These are phyloP conservation scores for Leccinum broughii DNA, from an alignment of 768 basidiomycete species.

Conservation along the genomic window DNA sequence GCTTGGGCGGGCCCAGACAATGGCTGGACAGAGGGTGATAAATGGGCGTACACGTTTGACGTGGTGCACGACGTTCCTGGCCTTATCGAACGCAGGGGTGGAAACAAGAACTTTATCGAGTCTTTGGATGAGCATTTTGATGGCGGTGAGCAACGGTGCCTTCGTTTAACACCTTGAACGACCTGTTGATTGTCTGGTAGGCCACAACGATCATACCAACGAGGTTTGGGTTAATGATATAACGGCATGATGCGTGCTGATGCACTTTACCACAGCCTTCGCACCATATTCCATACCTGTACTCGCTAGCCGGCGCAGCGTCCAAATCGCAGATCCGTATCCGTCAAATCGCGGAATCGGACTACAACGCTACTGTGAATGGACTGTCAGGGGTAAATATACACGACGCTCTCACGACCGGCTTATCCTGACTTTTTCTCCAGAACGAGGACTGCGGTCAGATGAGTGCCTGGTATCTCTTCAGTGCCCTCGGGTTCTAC, in stretches of 20 bases:
- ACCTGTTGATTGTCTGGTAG: slow-evolving; percentile 34
- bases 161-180: not conserved
- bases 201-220: slow-evolving; percentile 81
- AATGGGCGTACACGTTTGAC: slow-evolving; percentile 78
- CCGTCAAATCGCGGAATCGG: slow-evolving; percentile 56
- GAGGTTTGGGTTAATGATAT: slow-evolving; percentile 41
- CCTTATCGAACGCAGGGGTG: slow-evolving; percentile 64
- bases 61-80: slow-evolving; percentile 70
- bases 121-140: slow-evolving; percentile 63
- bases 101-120: slow-evolving; percentile 60
- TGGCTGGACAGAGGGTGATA: slow-evolving; percentile 85
- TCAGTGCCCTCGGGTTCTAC: slow-evolving; percentile 81
- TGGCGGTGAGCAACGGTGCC: slow-evolving; percentile 36
- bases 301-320: slow-evolving; percentile 69
- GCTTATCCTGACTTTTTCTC: not conserved
- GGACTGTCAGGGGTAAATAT: slow-evolving; percentile 70
- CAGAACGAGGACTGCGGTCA: slow-evolving; percentile 91
- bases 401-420: not conserved
- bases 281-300: slow-evolving; percentile 85
- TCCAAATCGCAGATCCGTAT: slow-evolving; percentile 72
- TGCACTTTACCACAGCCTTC: slow-evolving; percentile 54
- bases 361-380: slow-evolving; percentile 68
- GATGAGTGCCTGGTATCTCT: slow-evolving; percentile 89
- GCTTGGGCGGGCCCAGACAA: slow-evolving; percentile 68
- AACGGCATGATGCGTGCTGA: slow-evolving; percentile 6